Evolutionary conservation across 2,329 filamentous ascomycete species (phyloP), one percentile per base, ranked within the genome.

Genomic region (Claviceps cyperi): DNA sequence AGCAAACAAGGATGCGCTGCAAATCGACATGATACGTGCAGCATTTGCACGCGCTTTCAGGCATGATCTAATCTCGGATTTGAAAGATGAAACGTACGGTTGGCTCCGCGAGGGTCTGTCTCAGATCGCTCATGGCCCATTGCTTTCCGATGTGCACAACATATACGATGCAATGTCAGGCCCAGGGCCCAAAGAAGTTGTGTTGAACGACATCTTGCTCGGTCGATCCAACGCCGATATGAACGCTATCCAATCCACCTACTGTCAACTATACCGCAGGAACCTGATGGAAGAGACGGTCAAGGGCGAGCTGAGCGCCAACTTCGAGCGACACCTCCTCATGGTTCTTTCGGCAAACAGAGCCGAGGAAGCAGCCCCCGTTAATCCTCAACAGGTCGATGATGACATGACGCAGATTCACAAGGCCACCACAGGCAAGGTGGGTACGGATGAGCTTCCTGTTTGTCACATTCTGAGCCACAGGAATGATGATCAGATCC

Each of bases 171-270:
- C 88, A 1, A 81, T 95, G 70, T 73, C 80, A 46, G 89, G 91
- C 0, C 63, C 80, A 1, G 92, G 92, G 7, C 97, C 91, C 0
- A 94, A 94, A 59, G 91, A 97, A 62, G 71, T 73, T 50, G 73
- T 92, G 1, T 73, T 98, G 47, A 92, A 95, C 63, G 91, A 97
- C 58, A 76, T 95, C 5, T 74, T 97, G 2, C 77, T 96, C 4
- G 76, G 81, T 8, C 79, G 91, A 37, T 85, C 81, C 37, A 97
- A 97, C 60, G 88, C 89, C 36, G 91, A 97, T 59, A 72, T 98
- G 39, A 76, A 79, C 49, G 87, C 86, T 39, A 96, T 98, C 72
- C 94, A 94, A 69, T 66, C 72, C 45, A 77, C 80, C 17, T 97
- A 94, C 64, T 75, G 82, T 43, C 75, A 76, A 15, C 78, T 76